A percentile compares a stretch with the other conserved stretches of the same genome.
Conservation (phyloP, 2,329 filamentous ascomycete species). For the Madurella fahalii region DNA sequence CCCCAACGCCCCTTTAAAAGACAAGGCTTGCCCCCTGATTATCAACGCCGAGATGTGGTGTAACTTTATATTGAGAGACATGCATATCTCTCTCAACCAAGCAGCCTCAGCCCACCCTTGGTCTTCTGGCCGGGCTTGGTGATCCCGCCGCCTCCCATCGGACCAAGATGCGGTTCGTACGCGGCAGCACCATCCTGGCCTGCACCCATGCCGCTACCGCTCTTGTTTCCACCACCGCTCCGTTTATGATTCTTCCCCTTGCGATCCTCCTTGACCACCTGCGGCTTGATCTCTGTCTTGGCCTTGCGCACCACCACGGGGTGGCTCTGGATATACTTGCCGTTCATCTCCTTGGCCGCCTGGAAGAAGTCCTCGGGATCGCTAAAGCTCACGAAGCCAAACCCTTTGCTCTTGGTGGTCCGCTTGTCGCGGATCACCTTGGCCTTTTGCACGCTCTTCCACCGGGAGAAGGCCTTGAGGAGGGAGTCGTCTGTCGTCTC, state of each 20-base stretch:
- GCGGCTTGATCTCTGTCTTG: conserved; percentile 84
- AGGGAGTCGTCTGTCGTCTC: conserved; percentile 96
- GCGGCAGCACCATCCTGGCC: conserved; percentile 26
- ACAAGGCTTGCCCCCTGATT: no score
- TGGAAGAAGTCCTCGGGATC: conserved; percentile 96
- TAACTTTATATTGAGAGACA: no score
- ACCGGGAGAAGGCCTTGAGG: conserved; percentile 87
- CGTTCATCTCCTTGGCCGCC: conserved; percentile 96
- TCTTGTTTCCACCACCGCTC: conserved; percentile 31
- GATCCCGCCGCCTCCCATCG: conserved; percentile 48
- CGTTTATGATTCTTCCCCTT: conserved; percentile 45
- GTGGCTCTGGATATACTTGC: conserved; percentile 98
- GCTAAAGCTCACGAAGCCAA: conserved; percentile 92
- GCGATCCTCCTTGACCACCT: conserved; percentile 61
- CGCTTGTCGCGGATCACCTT: conserved; percentile 93
- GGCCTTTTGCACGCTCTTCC: conserved; percentile 84
- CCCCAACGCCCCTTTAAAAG: no score
- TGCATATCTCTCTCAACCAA: conserved; percentile 44
- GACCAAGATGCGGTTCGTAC: conserved; percentile 51
- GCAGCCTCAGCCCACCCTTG: conserved; percentile 59
- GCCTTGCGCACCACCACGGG: conserved; percentile 83
- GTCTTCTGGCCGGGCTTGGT: conserved; percentile 63
- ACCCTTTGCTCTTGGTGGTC: conserved; percentile 93
- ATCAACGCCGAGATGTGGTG: no score
- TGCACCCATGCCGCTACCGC: conserved; percentile 28